A percentile compares a stretch with the other conserved stretches of the same genome.
Evolutionary conservation across 306 rosid genomes (phyloP).

Genomic region (Astragalus membranaceus): DNA sequence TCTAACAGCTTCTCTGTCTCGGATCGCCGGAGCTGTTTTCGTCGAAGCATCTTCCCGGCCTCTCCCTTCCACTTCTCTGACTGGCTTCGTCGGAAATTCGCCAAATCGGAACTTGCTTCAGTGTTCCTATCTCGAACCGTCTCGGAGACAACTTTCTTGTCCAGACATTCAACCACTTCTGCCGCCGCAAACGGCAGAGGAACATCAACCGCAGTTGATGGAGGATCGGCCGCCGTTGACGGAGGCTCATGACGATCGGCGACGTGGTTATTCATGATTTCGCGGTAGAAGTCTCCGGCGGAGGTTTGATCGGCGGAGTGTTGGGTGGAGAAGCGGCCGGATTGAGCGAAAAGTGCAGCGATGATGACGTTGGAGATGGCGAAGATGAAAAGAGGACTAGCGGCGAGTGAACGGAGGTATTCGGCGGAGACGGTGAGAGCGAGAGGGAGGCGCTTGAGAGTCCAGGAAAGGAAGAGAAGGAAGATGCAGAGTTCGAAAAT

Average conservation of each 20-base stretch:
- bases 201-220: not conserved
- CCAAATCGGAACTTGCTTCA: not conserved
- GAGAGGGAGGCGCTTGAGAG: constrained; percentile 54
- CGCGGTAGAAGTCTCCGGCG: constrained; percentile 22
- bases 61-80: constrained; percentile 46
- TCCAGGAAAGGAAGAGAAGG: constrained; percentile 45
- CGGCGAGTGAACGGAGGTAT: constrained; percentile 28
- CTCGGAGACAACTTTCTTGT: constrained; percentile 57
- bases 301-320: not conserved
- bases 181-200: not conserved
- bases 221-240: not conserved
- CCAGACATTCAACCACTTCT: constrained; percentile 35
- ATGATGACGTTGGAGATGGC: constrained; percentile 68
- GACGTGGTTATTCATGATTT: constrained; percentile 11
- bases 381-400: constrained; percentile 71
- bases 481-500: constrained; percentile 33
- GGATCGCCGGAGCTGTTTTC: constrained; percentile 43
- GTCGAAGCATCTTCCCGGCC: not conserved
- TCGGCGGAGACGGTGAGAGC: constrained; percentile 40
- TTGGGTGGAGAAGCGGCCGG: constrained; percentile 20
- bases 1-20: constrained; percentile 44
- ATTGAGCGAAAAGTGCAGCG: constrained; percentile 53
- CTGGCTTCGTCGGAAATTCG: constrained; percentile 33
- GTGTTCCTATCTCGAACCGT: not conserved
- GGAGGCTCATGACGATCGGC: not conserved